A percentile compares a stretch with the other conserved stretches of the same genome.
phyloP scores from a whole-genome alignment of 768 basidiomycete species.

The Gloeostereum incarnatum region DNA sequence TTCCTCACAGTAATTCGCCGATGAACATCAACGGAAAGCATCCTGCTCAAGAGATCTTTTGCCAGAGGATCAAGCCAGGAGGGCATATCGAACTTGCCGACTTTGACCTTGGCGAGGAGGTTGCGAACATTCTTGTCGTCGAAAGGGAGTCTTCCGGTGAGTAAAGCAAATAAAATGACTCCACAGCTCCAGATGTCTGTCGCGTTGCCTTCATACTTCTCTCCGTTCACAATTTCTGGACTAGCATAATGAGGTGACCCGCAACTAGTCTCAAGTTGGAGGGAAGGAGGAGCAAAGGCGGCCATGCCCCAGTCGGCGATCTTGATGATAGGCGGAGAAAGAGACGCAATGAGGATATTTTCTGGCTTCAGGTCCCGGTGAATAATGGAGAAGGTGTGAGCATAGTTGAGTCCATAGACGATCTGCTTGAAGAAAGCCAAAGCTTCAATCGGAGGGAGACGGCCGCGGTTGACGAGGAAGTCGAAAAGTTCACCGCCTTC shows the following conservation, averaged over 20 bases:
- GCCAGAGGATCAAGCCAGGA: constrained; percentile 74
- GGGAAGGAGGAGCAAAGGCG: constrained; percentile 79
- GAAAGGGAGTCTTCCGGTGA: constrained; percentile 88
- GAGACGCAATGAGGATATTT: constrained; percentile 85
- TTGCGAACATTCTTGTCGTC: constrained; percentile 81
- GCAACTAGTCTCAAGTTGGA: constrained; percentile 88
- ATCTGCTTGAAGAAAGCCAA: constrained; percentile 93
- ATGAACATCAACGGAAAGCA: constrained; percentile 83
- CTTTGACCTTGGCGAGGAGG: constrained; percentile 80
- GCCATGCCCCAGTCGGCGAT: constrained; percentile 99
- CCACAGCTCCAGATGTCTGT: constrained; percentile 98
- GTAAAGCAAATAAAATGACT: constrained; percentile 84
- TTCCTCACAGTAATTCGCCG: constrained; percentile 70
- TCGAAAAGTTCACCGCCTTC: constrained; percentile 97
- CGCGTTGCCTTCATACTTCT: constrained; percentile 80
- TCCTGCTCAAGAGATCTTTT: constrained; percentile 72
- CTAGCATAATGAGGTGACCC: constrained; percentile 96
- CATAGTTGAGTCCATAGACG: constrained; percentile 91
- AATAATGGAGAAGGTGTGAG: constrained; percentile 94
- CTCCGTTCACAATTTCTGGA: constrained; percentile 91
- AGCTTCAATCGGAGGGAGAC: constrained; percentile 73
- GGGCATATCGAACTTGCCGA: constrained; percentile 81
- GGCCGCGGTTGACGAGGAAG: constrained; percentile 84
- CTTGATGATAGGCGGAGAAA: constrained; percentile 79
- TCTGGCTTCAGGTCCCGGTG: constrained; percentile 98